These are phyloP conservation scores for Beauveria rudraprayagi DNA, from an alignment of 2,329 filamentous ascomycete species.

Conservation along the genomic window DNA sequence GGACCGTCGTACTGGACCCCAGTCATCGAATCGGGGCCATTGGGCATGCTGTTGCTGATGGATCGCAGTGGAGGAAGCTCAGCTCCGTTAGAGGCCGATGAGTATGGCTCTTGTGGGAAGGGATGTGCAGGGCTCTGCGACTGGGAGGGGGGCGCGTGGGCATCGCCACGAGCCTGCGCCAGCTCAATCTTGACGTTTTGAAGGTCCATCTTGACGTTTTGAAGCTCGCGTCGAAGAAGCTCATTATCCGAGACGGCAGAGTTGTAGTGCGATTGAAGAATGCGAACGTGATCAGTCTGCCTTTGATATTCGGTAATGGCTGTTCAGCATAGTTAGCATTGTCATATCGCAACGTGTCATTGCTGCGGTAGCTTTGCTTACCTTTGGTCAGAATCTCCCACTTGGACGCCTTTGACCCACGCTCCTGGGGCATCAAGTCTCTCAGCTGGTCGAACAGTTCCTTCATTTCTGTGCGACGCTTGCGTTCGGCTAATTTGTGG, in stretches of 20 bases:
- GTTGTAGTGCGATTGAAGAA: conserved; percentile 38
- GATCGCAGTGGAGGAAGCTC: conserved; percentile 51
- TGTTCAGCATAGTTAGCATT: conserved; percentile 21
- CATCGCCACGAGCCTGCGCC: conserved; percentile 35
- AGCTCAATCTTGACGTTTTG: conserved; percentile 23
- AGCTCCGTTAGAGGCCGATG: conserved; percentile 28
- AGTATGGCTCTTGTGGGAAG: conserved; percentile 25
- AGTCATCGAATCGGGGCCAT: conserved; percentile 53
- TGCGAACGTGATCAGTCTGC: conserved; percentile 40
- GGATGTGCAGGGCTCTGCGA: conserved; percentile 19
- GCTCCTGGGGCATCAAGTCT: conserved; percentile 69
- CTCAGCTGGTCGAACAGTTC: conserved; percentile 75
- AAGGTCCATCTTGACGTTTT: conserved; percentile 29
- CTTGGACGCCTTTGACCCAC: conserved; percentile 78
- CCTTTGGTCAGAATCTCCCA: conserved; percentile 86
- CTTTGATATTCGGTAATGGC: conserved; percentile 55
- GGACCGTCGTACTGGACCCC: conserved; percentile 53
- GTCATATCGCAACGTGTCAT: not conserved
- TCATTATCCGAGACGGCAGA: conserved; percentile 36
- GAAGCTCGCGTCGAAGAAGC: conserved; percentile 40
- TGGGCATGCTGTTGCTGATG: conserved; percentile 35
- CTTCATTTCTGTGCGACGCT: conserved; percentile 82
- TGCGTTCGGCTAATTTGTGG: conserved; percentile 78
- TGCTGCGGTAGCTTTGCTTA: conserved; percentile 29
- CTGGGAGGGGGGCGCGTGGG: conserved; percentile 18